Base-by-base conservation (phyloP, 306 rosid genomes). In the Cucurbita argyrosperma region DNA sequence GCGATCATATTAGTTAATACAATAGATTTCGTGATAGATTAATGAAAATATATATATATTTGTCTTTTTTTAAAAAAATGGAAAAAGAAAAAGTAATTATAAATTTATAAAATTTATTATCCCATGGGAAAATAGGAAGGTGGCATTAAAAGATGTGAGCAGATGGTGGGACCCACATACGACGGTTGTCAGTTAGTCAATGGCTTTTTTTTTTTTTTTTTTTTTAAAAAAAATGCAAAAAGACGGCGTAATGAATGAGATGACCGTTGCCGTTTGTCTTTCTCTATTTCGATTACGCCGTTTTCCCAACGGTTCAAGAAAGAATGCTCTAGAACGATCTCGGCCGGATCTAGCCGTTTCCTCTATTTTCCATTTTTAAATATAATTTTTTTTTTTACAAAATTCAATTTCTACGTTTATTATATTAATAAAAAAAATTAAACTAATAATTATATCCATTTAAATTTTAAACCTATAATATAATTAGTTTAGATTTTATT, bases 251-350 rank as follows among this genome's bases (percentile, higher is more conserved):
- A 18, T 16, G 15, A 19, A 19, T 37, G 50, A 60, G 10, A 42
- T 42, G 79, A 70, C 74, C 83, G 76, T 76, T 80, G 10, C 4
- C 37, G 12, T 4, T 26, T 14, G 11, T 18, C 53, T 62, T 18
- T 4, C 40, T 15, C 5, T 14, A 6, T 11, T 35, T 5, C 11
- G 9, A 4, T 10, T 19, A 15, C 37, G 47, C 69, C 45, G 56
- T 58, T 46, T 18, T 18, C 37, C 71, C 71, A 79, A 68, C 69
- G 74, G 75, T 61, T 16, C 11, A 0, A 13, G 5, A 38, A 11
- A 10, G 46, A 68, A 52, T 35, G 8, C 16, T 60, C 53, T 43
- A 56, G 76, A 75, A 59, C 8, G 9, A 21, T 21, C 38, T 57
- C 38, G 13, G 0, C 9, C 7, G 13, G n/a, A 11, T 66, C 64